phyloP scores from a whole-genome alignment of 2,329 filamentous ascomycete species.

The Aspergillus fumigatiaffinis region DNA sequence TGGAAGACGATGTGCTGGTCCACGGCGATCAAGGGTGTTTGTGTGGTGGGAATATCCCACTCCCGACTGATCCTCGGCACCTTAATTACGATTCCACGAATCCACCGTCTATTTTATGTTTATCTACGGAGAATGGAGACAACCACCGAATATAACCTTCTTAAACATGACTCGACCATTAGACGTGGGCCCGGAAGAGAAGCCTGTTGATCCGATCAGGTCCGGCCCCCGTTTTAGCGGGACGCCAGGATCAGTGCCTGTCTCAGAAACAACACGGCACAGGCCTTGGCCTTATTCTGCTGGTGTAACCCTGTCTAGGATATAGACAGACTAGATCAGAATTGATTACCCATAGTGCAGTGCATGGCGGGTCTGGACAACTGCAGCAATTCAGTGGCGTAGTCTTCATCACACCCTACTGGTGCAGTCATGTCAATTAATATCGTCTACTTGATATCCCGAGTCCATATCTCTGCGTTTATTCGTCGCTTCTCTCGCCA shows the following conservation, averaged over 20 bases:
- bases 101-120: not conserved
- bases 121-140: not conserved
- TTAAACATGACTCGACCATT: not conserved
- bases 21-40: not conserved
- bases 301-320: not conserved
- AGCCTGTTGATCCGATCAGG: not conserved
- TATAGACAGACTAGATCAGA: not conserved
- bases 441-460: too few species aligned
- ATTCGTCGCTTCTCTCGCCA: not conserved
- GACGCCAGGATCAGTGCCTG: not conserved
- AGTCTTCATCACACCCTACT: too few species aligned
- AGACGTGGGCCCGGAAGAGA: too few species aligned
- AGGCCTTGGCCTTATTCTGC: not conserved
- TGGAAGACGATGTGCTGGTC: not conserved
- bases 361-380: too few species aligned
- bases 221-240: not conserved
- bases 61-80: not conserved
- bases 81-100: not conserved
- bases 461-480: too few species aligned
- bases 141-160: too few species aligned
- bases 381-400: not conserved
- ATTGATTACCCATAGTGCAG: not conserved
- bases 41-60: not conserved
- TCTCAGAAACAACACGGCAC: not conserved
- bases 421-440: too few species aligned